Conservation (phyloP, 495 filamentous ascomycete species). For the Parathielavia hyrcaniae region DNA sequence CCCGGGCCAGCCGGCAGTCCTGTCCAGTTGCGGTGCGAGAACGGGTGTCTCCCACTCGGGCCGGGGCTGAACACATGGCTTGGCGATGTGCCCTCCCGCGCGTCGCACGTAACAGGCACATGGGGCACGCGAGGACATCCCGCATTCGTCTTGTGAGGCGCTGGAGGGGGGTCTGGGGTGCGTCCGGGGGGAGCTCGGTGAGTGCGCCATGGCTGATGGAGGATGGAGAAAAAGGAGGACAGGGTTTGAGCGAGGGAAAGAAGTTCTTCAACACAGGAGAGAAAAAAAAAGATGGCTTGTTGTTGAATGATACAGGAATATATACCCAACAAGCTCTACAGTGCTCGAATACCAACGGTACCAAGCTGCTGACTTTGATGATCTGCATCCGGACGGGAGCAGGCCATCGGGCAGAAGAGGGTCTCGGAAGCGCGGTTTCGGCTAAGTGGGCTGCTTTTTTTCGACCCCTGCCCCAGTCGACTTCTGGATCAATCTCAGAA, state of each 20-base stretch:
- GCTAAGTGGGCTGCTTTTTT: not conserved
- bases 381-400: not conserved
- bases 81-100: conserved; percentile 6
- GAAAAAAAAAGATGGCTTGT: too few relatives aligned
- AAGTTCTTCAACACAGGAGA: too few relatives aligned
- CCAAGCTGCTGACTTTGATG: not conserved
- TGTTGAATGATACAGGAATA: too few relatives aligned
- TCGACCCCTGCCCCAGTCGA: not conserved
- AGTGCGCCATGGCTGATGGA: not conserved
- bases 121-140: conserved; percentile 11
- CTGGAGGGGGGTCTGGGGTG: not conserved
- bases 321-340: too few relatives aligned
- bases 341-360: too few relatives aligned
- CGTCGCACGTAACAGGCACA: conserved; percentile 2
- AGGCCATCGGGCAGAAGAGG: not conserved
- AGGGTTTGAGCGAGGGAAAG: too few relatives aligned
- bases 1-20: too few relatives aligned
- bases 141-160: not conserved
- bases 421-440: conserved; percentile 1
- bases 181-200: not conserved
- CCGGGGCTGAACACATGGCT: not conserved
- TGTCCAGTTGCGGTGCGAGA: not conserved
- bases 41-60: not conserved
- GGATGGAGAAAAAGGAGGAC: not conserved
- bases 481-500: not conserved